Evolutionary conservation across 164 flowering plant genomes (phyloP).

Genomic region (Vitis labrusca): DNA sequence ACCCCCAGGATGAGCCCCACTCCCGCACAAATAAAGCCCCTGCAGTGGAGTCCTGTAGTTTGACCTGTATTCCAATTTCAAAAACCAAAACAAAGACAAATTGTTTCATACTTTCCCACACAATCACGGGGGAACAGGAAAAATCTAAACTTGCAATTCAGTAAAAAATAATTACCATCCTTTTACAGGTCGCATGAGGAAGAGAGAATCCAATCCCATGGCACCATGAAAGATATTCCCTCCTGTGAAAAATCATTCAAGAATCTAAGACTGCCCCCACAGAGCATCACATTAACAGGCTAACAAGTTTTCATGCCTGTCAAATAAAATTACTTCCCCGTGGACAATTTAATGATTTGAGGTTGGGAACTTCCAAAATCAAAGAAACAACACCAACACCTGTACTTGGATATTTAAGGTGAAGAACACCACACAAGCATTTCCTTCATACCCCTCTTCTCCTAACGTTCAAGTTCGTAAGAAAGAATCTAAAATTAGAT

Average conservation of each 20-base stretch:
- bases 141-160: too few species aligned
- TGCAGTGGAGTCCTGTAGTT: constrained; percentile 71
- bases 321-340: too few species aligned
- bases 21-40: constrained; percentile 88
- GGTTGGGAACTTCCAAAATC: too few species aligned
- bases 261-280: background rate
- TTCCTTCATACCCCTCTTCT: too few species aligned
- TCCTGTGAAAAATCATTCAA: constrained; percentile 40
- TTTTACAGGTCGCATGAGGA: constrained; percentile 94
- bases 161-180: constrained; percentile 65
- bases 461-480: too few species aligned
- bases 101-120: background rate
- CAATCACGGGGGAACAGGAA: background rate
- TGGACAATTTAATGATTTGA: too few species aligned
- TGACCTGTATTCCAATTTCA: constrained; percentile 55
- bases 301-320: too few species aligned
- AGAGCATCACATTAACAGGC: too few species aligned
- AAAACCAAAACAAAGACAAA: background rate
- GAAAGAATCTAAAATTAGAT: too few species aligned
- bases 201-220: constrained; percentile 90
- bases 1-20: constrained; percentile 96
- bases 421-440: too few species aligned
- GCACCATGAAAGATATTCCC: constrained; percentile 99
- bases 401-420: too few species aligned
- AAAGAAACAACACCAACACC: too few species aligned